Conservation (phyloP, 345 rosid genomes). For the Salix brachista region DNA sequence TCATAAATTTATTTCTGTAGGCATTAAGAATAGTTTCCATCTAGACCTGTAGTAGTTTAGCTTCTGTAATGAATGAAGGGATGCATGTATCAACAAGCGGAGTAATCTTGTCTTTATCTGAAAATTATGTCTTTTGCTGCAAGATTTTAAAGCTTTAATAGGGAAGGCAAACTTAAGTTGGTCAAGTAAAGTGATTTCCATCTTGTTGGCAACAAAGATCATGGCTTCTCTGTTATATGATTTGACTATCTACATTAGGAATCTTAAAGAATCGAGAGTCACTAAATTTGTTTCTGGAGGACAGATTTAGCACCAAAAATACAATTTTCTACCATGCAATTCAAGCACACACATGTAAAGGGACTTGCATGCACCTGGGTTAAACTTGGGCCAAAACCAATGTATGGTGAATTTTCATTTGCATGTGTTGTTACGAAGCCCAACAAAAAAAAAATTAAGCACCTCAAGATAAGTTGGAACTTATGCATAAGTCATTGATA, state of each 20-base stretch:
- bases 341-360: neutral
- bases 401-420: neutral
- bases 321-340: neutral
- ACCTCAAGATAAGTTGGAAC: neutral
- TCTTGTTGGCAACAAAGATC: neutral
- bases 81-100: neutral
- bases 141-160: neutral
- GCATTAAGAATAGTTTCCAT: neutral
- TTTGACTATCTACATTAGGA: neutral
- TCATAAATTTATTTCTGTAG: neutral
- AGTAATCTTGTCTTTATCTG: neutral
- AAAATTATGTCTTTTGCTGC: neutral
- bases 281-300: neutral
- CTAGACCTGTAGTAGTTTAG: neutral
- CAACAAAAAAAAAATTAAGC: neutral
- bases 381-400: neutral
- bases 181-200: neutral
- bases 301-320: neutral
- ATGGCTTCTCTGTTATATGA: neutral
- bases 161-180: neutral
- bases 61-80: neutral
- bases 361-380: neutral
- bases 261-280: neutral
- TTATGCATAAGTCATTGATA: neutral
- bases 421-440: neutral